Evolutionary conservation across 2,329 filamentous ascomycete species (phyloP).

Genomic region (Aspergillus puulaauensis): DNA sequence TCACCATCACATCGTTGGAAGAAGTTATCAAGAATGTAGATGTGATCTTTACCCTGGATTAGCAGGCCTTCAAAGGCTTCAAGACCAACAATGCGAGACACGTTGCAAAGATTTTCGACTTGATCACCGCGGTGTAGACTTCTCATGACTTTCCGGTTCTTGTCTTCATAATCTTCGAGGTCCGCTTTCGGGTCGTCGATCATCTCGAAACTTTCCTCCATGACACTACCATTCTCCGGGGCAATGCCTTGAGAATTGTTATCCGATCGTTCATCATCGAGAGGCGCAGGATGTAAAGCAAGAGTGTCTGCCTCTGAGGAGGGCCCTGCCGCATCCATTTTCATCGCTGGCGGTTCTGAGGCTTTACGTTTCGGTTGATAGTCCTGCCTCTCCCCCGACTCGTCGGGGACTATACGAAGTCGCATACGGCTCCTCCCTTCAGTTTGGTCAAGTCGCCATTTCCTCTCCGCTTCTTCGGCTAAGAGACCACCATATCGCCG

Average conservation of each 20-base stretch:
- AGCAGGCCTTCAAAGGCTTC: constrained; percentile 92
- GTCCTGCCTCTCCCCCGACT: constrained; percentile 64
- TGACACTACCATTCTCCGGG: constrained; percentile 40
- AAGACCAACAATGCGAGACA: constrained; percentile 88
- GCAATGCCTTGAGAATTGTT: constrained; percentile 31
- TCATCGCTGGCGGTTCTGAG: constrained; percentile 51
- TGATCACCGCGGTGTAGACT: constrained; percentile 86
- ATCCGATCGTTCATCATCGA: constrained; percentile 34
- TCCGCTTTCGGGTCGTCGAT: constrained; percentile 89
- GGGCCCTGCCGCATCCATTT: constrained; percentile 46
- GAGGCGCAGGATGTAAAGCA: constrained; percentile 32
- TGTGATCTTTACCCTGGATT: constrained; percentile 84
- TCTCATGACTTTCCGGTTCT: constrained; percentile 96
- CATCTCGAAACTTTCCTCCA: constrained; percentile 93
- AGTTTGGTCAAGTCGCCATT: constrained; percentile 93
- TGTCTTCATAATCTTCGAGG: constrained; percentile 88
- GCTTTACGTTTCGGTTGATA: constrained; percentile 82
- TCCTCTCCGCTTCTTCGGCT: constrained; percentile 61
- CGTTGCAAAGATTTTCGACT: constrained; percentile 91
- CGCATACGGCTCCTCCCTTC: constrained; percentile 96
- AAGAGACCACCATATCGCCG: constrained; percentile 79
- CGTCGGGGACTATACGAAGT: constrained; percentile 79
- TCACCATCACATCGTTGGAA: constrained; percentile 94
- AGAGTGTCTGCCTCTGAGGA: constrained; percentile 45
- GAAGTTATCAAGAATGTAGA: constrained; percentile 95